These are phyloP conservation scores for Piedraia hortae DNA, from an alignment of 2,329 filamentous ascomycete genomes.

Conservation along the genomic window DNA sequence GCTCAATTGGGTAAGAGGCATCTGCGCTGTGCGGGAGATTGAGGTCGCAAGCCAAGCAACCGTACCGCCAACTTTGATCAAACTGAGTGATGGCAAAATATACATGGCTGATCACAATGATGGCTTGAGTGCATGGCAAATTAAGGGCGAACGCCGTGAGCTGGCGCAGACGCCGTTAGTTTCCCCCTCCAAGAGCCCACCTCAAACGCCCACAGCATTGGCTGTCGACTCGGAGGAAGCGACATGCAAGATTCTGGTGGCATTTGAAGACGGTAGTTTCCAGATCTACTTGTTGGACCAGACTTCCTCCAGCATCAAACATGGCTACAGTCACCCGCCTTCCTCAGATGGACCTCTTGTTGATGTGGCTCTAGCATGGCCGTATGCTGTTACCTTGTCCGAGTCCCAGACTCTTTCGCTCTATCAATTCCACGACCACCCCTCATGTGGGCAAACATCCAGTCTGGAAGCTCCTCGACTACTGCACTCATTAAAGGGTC, in stretches of 20 bases:
- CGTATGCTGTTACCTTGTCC: conserved; percentile 58
- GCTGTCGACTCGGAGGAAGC: conserved; percentile 19
- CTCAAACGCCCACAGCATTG: conserved; percentile 41
- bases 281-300: conserved; percentile 36
- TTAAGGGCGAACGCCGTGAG: conserved; percentile 29
- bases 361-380: conserved; percentile 42
- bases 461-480: conserved; percentile 24
- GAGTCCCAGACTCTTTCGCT: conserved; percentile 45
- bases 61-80: conserved; percentile 39
- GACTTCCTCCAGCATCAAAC: conserved; percentile 17
- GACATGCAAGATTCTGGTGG: conserved; percentile 26
- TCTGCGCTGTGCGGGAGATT: conserved; percentile 55
- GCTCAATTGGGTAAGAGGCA: conserved; percentile 73
- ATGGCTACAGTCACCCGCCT: conserved; percentile 30
- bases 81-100: conserved; percentile 48
- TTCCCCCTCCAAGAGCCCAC: too few species aligned
- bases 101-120: conserved; percentile 43
- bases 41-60: conserved; percentile 26
- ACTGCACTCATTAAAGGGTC: conserved; percentile 53
- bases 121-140: conserved; percentile 55
- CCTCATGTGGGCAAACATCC: conserved; percentile 1
- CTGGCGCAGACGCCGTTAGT: conserved; percentile 21
- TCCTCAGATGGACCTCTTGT: conserved; percentile 36
- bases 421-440: conserved; percentile 20
- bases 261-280: conserved; percentile 46